A percentile compares a stretch with the other conserved stretches of the same genome.
phyloP scores from a whole-genome alignment of 78 protist species.

The Dictyostelium purpureum region DNA sequence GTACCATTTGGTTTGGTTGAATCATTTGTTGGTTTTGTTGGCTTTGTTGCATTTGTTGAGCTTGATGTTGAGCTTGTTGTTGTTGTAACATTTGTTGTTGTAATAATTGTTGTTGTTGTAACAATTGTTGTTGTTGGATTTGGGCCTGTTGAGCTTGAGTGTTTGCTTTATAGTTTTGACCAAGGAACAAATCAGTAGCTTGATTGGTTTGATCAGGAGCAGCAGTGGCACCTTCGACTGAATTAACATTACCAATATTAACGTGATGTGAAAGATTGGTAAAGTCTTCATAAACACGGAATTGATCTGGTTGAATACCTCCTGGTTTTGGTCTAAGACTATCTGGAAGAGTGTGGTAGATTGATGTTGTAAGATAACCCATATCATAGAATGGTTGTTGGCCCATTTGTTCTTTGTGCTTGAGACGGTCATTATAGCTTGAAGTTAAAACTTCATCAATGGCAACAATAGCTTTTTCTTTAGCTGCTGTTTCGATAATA shows the following conservation, averaged over 20 bases:
- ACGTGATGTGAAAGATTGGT: slow-evolving; percentile 66
- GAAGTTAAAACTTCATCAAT: slow-evolving; percentile 87
- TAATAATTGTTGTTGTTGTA: slow-evolving; percentile 28
- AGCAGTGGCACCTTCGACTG: not conserved
- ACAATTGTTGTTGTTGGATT: slow-evolving; percentile 1
- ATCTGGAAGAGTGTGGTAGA: slow-evolving; percentile 89
- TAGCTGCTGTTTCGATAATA: slow-evolving; percentile 93
- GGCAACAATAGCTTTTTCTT: slow-evolving; percentile 86
- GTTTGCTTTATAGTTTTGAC: not conserved
- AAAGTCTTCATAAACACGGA: slow-evolving; percentile 94
- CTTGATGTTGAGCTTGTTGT: not conserved
- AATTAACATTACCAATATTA: not conserved
- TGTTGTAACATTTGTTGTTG: not conserved
- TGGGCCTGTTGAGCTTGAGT: not conserved
- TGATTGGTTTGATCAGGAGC: not conserved
- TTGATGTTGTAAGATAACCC: slow-evolving; percentile 33
- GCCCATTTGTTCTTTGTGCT: slow-evolving; percentile 72
- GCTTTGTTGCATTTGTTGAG: not conserved
- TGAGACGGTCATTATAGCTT: slow-evolving; percentile 72
- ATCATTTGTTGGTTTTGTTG: slow-evolving; percentile 6
- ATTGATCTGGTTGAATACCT: slow-evolving; percentile 85
- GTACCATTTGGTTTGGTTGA: not conserved
- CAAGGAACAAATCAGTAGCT: no score
- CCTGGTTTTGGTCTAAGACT: slow-evolving; percentile 87
- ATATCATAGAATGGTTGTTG: slow-evolving; percentile 80